Evolutionary conservation across 306 rosid species (phyloP).

Genomic region (Boehmeria nivea): DNA sequence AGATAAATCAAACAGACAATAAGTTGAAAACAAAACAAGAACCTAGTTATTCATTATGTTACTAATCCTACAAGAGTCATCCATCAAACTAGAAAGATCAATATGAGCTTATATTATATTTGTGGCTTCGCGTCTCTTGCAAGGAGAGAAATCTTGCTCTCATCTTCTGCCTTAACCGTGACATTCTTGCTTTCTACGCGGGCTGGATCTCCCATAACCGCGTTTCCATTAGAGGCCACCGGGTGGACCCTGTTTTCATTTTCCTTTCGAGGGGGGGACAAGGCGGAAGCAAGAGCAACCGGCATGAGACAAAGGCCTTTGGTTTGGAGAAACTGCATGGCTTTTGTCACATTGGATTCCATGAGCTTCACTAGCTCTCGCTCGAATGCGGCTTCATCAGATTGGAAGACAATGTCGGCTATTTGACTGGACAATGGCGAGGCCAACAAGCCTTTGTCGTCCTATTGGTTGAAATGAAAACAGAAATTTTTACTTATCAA

Average conservation of each 20-base stretch:
- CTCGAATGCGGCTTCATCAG: conserved; percentile 18
- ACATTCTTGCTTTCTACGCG: no score
- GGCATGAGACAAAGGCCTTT: conserved; percentile 26
- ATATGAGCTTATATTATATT: background rate
- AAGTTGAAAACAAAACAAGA: no score
- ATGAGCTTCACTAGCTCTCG: conserved; percentile 20
- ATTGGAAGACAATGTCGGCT: conserved; percentile 12
- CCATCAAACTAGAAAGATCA: no score
- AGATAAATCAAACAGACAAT: no score
- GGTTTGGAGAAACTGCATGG: conserved; percentile 28
- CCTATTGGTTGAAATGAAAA: conserved; percentile 3
- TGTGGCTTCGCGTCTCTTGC: conserved; percentile 1
- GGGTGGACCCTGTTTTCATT: background rate
- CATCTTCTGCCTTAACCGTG: background rate
- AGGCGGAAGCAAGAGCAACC: conserved; percentile 24
- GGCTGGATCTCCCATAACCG: background rate
- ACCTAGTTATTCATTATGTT: background rate
- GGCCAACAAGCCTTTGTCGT: conserved; percentile 1
- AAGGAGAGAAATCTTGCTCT: background rate
- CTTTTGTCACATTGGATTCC: conserved; percentile 23
- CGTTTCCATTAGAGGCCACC: background rate
- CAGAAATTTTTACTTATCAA: background rate
- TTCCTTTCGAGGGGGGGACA: background rate
- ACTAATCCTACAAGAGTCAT: no score
- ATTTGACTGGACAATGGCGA: background rate